Conservation (phyloP, 2,329 filamentous ascomycete genomes). For the Calonectria multiphialidica region DNA sequence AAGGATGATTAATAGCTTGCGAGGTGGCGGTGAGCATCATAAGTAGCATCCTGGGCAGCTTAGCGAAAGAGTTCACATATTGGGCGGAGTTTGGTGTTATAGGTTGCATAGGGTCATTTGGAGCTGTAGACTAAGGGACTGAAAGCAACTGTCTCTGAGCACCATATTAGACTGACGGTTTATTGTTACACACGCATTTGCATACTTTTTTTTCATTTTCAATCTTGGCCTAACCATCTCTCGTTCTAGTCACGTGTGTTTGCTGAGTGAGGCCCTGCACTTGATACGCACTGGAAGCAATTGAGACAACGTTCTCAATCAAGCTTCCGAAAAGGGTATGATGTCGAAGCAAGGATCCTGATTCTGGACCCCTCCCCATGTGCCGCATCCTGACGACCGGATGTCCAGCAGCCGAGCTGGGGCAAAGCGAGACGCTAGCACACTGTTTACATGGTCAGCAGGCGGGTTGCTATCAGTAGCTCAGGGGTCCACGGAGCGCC, state of each 20-base stretch:
- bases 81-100: conserved; percentile 3
- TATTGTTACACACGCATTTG: background rate
- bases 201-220: background rate
- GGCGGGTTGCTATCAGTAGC: background rate
- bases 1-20: conserved; percentile 53
- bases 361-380: background rate
- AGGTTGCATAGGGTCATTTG: background rate
- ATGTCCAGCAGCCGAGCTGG: background rate
- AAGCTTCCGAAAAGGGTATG: conserved; percentile 24
- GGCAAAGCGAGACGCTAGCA: background rate
- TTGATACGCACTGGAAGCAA: background rate
- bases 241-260: background rate
- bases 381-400: background rate
- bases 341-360: conserved; percentile 7
- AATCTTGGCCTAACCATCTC: background rate
- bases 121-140: background rate
- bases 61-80: conserved; percentile 11
- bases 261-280: background rate
- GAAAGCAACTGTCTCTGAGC: background rate
- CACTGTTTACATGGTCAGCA: background rate
- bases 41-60: background rate
- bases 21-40: background rate
- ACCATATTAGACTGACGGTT: background rate
- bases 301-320: conserved; percentile 23
- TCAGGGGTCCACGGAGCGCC: background rate